Base-by-base conservation (phyloP, 306 rosid species). In the Luffa acutangula region DNA sequence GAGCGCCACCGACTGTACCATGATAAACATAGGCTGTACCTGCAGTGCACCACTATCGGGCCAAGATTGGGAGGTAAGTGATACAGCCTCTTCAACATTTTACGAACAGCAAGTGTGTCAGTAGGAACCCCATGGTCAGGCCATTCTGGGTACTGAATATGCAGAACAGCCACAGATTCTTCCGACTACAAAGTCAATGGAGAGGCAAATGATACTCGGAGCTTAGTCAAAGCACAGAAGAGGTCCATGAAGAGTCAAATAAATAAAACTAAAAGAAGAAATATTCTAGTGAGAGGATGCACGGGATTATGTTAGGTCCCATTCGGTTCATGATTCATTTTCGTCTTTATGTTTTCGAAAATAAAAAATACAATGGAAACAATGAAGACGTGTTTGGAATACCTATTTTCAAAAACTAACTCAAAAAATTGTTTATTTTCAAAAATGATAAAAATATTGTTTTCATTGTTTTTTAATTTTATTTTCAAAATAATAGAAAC, bases 71-170 rank as follows among this genome's bases (percentile, higher is more conserved):
- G 86, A 12, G 98, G 93, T 34, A 90, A 78, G 15, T 80, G 89
- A 82, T 84, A 87, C 75, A 85, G 75, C 81, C 97, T 86, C 87
- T 83, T 93, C 79, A 91, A 85, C 75, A 95, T 88, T 83, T 90
- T 89, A 78, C 94, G 98, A 59, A 90, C 96, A 75, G 90, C 85
- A 78, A 37, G 36, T 10, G 97, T 93, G 85, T 91, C 90, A 10
- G 46, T 54, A 2, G 98, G 99, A 86, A 91, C 99, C 81, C 99
- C 99, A 83, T 93, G 97, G 79, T 95, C 97, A 15, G 97, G 97
- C 97, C 97, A 92, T 80, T 93, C 96, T 39, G 96, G 94, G 88
- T 95, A 91, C 79, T 91, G 98, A 85, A 95, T 71, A 80, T 95
- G 99, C 85, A 91, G 82, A 83, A 93, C 94, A 69, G 98, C 85